phyloP scores from a whole-genome alignment of 2,329 filamentous ascomycete genomes.

The Ophiocordyceps sinensis region DNA sequence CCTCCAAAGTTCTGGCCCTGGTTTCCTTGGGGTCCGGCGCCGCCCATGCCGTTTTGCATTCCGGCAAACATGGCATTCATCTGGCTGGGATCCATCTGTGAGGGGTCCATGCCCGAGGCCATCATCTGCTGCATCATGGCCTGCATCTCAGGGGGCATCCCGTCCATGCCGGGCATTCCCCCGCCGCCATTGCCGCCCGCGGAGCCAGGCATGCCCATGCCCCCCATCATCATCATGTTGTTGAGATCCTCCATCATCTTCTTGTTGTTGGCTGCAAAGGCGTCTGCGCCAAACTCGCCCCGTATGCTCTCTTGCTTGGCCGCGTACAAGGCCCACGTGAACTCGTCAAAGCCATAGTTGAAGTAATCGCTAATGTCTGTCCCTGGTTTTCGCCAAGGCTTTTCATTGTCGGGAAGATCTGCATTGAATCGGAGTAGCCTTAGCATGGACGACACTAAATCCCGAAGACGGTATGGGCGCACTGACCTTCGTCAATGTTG shows the following conservation, averaged over 20 bases:
- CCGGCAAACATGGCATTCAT: constrained; percentile 46
- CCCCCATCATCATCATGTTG: constrained; percentile 52
- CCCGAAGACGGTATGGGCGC: neutral
- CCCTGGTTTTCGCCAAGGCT: constrained; percentile 89
- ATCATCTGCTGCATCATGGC: constrained; percentile 60
- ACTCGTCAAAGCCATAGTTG: constrained; percentile 98
- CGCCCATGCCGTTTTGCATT: constrained; percentile 34
- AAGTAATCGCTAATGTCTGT: constrained; percentile 95
- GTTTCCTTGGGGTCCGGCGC: constrained; percentile 29
- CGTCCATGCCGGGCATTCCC: constrained; percentile 43
- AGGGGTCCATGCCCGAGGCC: constrained; percentile 48
- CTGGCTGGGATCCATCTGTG: constrained; percentile 47
- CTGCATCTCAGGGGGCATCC: constrained; percentile 53
- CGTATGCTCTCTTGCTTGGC: constrained; percentile 72
- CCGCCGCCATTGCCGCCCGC: constrained; percentile 16
- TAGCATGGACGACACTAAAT: neutral
- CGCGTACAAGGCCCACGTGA: constrained; percentile 92
- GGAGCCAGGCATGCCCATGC: constrained; percentile 27
- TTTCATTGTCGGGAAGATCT: constrained; percentile 67
- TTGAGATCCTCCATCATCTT: constrained; percentile 65
- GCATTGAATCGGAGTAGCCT: neutral
- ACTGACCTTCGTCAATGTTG: constrained; percentile 53
- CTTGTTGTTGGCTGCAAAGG: constrained; percentile 50
- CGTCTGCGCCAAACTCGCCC: constrained; percentile 57
- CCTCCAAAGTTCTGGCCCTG: constrained; percentile 38